phyloP scores from a whole-genome alignment of 1,284 basidiomycete species.

The Porogramme epimiltina region DNA sequence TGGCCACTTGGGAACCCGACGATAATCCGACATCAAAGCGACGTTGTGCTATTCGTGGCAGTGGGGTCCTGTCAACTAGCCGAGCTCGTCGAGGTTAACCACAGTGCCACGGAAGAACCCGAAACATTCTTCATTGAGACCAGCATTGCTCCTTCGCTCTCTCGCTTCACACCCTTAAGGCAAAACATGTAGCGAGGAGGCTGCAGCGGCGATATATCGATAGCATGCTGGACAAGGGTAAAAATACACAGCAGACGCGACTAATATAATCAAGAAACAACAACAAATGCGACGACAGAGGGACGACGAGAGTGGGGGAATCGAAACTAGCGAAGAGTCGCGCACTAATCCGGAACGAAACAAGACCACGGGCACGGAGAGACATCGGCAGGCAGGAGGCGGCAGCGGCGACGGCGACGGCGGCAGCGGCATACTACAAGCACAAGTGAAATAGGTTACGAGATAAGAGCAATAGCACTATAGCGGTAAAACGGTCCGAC shows the following conservation, averaged over 20 bases:
- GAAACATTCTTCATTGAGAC: no score
- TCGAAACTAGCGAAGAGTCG: neutral
- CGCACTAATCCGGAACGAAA: neutral
- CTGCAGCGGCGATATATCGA: slow-evolving; percentile 32
- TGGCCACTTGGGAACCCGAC: no score
- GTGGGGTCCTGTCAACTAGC: no score
- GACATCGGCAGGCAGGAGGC: slow-evolving; percentile 8
- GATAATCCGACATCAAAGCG: no score
- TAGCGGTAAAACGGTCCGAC: slow-evolving; percentile 4
- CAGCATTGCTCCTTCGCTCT: no score
- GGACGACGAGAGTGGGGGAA: slow-evolving; percentile 7
- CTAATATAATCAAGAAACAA: slow-evolving; percentile 35
- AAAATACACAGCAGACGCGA: slow-evolving; percentile 38
- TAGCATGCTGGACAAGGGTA: slow-evolving; percentile 37
- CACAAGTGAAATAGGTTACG: slow-evolving; percentile 28
- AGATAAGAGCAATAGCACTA: slow-evolving; percentile 21
- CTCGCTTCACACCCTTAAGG: no score
- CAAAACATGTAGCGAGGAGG: neutral
- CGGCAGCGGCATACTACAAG: slow-evolving; percentile 27
- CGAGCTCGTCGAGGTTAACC: no score
- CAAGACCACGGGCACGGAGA: slow-evolving; percentile 1
- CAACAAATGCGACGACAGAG: slow-evolving; percentile 36
- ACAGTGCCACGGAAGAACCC: no score
- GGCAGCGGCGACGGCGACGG: slow-evolving; percentile 5
- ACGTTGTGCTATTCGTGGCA: no score